A percentile compares a stretch with the other conserved stretches of the same genome.
Conservation (phyloP, 495 filamentous ascomycete species). For the Penicillium nucicola region DNA sequence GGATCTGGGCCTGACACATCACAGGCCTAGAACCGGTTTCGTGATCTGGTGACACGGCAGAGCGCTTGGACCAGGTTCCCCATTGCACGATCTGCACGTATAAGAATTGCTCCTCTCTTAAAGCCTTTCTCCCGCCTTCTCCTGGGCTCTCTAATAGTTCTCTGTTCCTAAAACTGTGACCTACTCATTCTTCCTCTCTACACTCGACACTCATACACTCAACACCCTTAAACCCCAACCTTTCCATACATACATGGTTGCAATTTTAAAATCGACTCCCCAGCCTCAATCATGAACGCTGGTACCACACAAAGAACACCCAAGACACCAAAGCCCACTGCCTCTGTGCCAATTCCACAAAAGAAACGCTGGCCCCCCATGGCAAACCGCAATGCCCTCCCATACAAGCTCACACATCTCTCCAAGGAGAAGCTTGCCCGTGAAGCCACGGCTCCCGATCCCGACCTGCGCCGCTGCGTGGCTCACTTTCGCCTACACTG, state of each 20-base stretch:
- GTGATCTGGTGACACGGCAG: constrained; percentile 19
- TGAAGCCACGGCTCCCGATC: constrained; percentile 40
- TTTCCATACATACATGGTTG: neutral
- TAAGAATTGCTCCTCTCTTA: constrained; percentile 9
- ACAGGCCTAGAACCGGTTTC: constrained; percentile 21
- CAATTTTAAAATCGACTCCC: neutral
- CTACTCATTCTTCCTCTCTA: too few species aligned
- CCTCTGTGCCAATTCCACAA: constrained; percentile 22
- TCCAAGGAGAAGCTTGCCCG: constrained; percentile 42
- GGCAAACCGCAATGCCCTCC: constrained; percentile 39
- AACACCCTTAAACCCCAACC: too few species aligned
- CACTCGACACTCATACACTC: too few species aligned
- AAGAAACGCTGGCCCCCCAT: constrained; percentile 41
- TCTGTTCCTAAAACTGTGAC: neutral
- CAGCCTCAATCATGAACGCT: constrained; percentile 14
- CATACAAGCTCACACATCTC: constrained; percentile 41
- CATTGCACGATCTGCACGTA: constrained; percentile 15
- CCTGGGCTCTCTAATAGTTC: neutral
- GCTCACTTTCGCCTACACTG: constrained; percentile 40
- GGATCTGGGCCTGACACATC: neutral
- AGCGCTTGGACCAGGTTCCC: constrained; percentile 20
- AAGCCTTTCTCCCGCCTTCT: neutral
- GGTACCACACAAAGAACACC: constrained; percentile 10
- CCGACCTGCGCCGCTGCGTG: constrained; percentile 42
- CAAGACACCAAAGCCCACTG: constrained; percentile 15